These are phyloP conservation scores for Cercospora zeina DNA, from an alignment of 2,329 filamentous ascomycete species.

Conservation along the genomic window DNA sequence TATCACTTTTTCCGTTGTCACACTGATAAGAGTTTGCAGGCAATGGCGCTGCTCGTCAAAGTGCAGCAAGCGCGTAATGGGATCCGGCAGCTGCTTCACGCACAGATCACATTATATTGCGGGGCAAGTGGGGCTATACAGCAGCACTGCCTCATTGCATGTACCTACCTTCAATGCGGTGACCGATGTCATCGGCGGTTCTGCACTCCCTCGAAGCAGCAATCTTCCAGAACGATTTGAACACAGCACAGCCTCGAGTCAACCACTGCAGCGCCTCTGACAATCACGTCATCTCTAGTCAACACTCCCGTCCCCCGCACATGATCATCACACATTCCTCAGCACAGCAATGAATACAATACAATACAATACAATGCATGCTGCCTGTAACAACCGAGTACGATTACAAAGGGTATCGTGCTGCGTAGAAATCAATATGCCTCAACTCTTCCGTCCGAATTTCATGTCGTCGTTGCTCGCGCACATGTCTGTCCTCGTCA, in stretches of 20 bases:
- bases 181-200: too few species aligned
- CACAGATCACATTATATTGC: too few species aligned
- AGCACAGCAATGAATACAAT: too few species aligned
- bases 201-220: not conserved
- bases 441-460: not conserved
- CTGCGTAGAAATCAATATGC: not conserved
- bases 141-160: conserved; percentile 1
- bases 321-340: too few species aligned
- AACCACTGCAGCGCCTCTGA: not conserved
- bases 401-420: not conserved
- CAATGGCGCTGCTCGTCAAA: not conserved
- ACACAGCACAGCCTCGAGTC: not conserved
- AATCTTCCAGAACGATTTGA: not conserved
- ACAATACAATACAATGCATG: too few species aligned
- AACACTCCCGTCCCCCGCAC: too few species aligned
- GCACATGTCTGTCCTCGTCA: not conserved
- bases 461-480: not conserved
- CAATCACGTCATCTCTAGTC: not conserved
- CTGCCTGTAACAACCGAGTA: not conserved
- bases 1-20: not conserved
- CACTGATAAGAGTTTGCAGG: not conserved
- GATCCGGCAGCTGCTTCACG: not conserved
- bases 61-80: not conserved
- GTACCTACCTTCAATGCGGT: too few species aligned
- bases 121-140: not conserved